phyloP scores from a whole-genome alignment of 805 yeast genomes.

The Nakazawaea siamensis region DNA sequence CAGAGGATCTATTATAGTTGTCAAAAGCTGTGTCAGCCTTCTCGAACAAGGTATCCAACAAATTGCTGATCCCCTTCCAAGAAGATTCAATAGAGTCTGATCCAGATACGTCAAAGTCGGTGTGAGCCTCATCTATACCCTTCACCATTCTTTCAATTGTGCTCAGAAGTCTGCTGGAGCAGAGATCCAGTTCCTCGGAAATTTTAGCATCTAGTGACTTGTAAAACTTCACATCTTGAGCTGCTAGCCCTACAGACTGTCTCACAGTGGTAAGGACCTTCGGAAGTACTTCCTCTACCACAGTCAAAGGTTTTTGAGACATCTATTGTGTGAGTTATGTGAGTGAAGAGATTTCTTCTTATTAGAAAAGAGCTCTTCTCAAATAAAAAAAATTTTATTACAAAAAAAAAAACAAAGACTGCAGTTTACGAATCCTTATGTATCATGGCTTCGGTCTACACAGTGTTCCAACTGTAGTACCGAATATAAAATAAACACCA shows the following conservation, averaged over 20 bases:
- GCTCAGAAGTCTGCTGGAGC: constrained; percentile 33
- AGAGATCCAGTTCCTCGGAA: constrained; percentile 27
- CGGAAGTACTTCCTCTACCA: constrained; percentile 33
- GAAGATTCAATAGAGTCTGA: constrained; percentile 35
- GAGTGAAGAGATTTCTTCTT: too few relatives aligned
- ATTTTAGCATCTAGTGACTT: constrained; percentile 48
- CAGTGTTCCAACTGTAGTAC: too few relatives aligned
- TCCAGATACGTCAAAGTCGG: constrained; percentile 15
- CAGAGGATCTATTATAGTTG: constrained; percentile 17
- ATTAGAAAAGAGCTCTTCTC: too few relatives aligned
- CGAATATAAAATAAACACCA: too few relatives aligned
- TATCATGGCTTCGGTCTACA: too few relatives aligned
- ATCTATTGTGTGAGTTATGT: too few relatives aligned
- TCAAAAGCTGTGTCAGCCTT: constrained; percentile 67
- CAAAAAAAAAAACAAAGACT: too few relatives aligned
- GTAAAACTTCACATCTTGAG: constrained; percentile 76
- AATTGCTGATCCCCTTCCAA: constrained; percentile 58
- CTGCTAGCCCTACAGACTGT: constrained; percentile 59
- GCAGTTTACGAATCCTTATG: too few relatives aligned
- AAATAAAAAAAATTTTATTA: too few relatives aligned
- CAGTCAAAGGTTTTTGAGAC: too few relatives aligned
- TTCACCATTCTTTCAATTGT: constrained; percentile 38
- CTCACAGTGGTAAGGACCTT: constrained; percentile 51
- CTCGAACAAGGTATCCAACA: constrained; percentile 68
- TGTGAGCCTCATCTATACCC: constrained; percentile 23